These are phyloP conservation scores for Lipomyces sp. DNA, from an alignment of 805 yeast species.

Conservation along the genomic window DNA sequence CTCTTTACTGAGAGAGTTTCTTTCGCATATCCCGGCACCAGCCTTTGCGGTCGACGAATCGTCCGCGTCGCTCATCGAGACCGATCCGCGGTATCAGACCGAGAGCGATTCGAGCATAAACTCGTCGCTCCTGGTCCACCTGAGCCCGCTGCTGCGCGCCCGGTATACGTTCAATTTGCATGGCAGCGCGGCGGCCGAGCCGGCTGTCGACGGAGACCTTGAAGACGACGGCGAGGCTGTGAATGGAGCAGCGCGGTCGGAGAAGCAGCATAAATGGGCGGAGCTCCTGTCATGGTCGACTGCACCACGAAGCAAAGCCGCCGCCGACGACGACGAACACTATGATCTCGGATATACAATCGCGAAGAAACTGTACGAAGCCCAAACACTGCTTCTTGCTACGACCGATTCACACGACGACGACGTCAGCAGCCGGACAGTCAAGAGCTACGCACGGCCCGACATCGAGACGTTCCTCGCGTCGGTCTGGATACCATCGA, in stretches of 20 bases:
- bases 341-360: conserved; percentile 15
- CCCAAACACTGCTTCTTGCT: conserved; percentile 1
- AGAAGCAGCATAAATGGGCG: conserved; percentile 13
- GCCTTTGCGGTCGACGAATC: not conserved
- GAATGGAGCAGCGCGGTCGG: conserved; percentile 1
- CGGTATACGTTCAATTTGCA: conserved; percentile 15
- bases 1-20: not conserved
- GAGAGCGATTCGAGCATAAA: conserved; percentile 1
- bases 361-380: conserved; percentile 13
- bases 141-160: conserved; percentile 22
- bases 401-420: not conserved
- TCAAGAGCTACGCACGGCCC: conserved; percentile 4
- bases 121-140: conserved; percentile 6
- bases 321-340: too few relatives aligned
- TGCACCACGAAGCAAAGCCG: too few relatives aligned
- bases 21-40: not conserved
- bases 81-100: too few relatives aligned
- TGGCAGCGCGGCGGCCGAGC: too few relatives aligned
- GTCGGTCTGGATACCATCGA: not conserved
- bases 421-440: too few relatives aligned
- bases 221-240: not conserved
- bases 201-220: not conserved
- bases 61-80: not conserved
- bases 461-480: conserved; percentile 17
- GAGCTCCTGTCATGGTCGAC: conserved; percentile 18